Base-by-base conservation (phyloP, 345 rosid species). In the Alliaria petiolata region DNA sequence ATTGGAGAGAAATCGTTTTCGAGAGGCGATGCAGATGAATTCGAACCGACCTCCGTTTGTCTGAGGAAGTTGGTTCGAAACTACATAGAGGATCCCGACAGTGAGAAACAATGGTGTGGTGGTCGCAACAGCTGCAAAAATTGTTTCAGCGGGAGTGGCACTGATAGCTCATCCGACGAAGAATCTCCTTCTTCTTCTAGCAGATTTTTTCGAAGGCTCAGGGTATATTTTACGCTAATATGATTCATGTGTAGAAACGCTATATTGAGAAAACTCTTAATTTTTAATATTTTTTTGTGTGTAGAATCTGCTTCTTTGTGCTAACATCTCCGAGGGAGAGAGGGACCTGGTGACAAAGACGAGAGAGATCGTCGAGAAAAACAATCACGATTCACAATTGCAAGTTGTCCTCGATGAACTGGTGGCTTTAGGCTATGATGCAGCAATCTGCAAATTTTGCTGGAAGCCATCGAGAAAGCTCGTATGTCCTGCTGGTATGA, bases 381-480 rank as follows among this genome's bases (percentile, higher is more conserved):
- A 84, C 67, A 79, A 88, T 62, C 82, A 83, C 38, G 81, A 83
- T 19, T 19, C 66, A 34, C 70, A 65, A 76, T 51, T 83, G 75
- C 80, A 78, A 69, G 67, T 71, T 13, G 81, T 86, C 12, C 57
- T 70, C 2, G 88, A 80, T 46, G 89, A 76, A 17, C 67, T 93
- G 54, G 44, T 68, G 36, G 77, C 79, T 52, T 76, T 87, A 8
- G 97, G 93, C 43, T 87, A 90, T 28, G 87, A 90, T 53, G 84
- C 93, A 40, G 80, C 90, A 0, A 75, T 87, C 54, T 90, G 96
- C 86, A 90, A 74, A 75, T 85, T 89, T 70, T 80, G 74, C 16
- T 84, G 95, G 92, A 87, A 84, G 50, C 83, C 82, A 77, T 66
- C 87, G 14, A 40, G 22, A 26, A 30, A 10, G 2, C 50, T 78